Evolutionary conservation across 2,329 filamentous ascomycete genomes (phyloP), one percentile per base, ranked within the genome.

Genomic region (Dryadomyces quercus-mongolicae): DNA sequence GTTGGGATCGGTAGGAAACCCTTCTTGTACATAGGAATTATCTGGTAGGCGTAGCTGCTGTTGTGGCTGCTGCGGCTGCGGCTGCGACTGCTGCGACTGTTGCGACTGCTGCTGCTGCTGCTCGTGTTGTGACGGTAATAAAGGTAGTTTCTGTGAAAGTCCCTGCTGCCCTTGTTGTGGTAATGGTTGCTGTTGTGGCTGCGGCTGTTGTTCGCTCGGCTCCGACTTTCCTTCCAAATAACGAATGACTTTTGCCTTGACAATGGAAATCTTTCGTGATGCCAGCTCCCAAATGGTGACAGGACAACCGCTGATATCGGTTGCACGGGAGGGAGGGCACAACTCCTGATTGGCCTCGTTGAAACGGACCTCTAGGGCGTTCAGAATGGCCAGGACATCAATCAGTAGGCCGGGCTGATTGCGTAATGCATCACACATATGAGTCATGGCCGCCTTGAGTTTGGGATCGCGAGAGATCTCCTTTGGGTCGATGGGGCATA

Each of bases 251-350:
- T 75, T 76, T 3, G 69, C 64, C 7, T 69, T 69, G 0, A 71
- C 72, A 38, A 77, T 71, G 20, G 69, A 66, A 1, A 78, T 63
- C 47, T 77, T 76, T 42, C 71, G 67, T 0, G 74, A 70, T 0
- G 71, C 72, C 57, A 77, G 63, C 6, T 72, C 72, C 74, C 74
- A 78, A 0, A 76, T 60, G 49, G 74, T 75, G 52, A 71, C 70
- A 53, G 66, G 66, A 0, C 60, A 62, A n/a, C 63, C 68, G 0
- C 57, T 58, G 52, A 53, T 52, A 4, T 63, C 59, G 2, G 67
- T 63, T 0, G 61, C 59, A 5, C 36, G 36, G 36, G 15, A 40
- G 15, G 36, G 15, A 2, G 63, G 61, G 2, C 67, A 65, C 13
- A 74, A 65, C 0, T 66, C 62, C 1, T 64, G 64, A 51, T 70